phyloP scores from a whole-genome alignment of 768 basidiomycete genomes.

The Trametes cingulata region DNA sequence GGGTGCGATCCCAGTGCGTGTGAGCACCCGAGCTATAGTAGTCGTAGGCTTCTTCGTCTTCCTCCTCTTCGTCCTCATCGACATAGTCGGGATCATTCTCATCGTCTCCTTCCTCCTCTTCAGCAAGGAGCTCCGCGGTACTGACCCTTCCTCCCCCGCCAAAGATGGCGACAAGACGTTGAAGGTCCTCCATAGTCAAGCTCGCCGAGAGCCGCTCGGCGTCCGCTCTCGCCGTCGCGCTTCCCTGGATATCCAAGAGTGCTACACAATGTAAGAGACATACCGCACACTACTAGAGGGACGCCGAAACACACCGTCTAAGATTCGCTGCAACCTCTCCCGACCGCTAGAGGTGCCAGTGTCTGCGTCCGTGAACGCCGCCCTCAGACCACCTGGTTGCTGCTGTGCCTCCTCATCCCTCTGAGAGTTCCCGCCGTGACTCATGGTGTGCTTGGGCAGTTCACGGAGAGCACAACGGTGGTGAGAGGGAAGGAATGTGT shows the following conservation, averaged over 20 bases:
- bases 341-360: not conserved
- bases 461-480: slow-evolving; percentile 15
- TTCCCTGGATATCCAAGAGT: slow-evolving; percentile 7
- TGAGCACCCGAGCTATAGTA: slow-evolving; percentile 6
- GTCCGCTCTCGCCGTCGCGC: not conserved
- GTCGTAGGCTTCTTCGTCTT: slow-evolving; percentile 29
- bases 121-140: not conserved
- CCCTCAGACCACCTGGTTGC: not conserved
- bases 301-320: slow-evolving; percentile 1
- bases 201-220: slow-evolving; percentile 2
- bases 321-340: slow-evolving; percentile 12
- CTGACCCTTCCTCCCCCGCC: not conserved
- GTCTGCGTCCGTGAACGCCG: not conserved
- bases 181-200: slow-evolving; percentile 14
- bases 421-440: slow-evolving; percentile 30
- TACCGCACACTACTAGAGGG: no score
- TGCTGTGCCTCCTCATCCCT: not conserved
- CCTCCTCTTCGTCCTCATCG: slow-evolving; percentile 37
- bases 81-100: slow-evolving; percentile 43
- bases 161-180: slow-evolving; percentile 10
- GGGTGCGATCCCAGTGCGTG: slow-evolving; percentile 22
- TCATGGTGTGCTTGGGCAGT: slow-evolving; percentile 19
- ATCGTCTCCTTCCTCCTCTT: slow-evolving; percentile 23
- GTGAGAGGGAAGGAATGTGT: not conserved
- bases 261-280: not conserved